Base-by-base conservation (phyloP, 805 yeast genomes). In the Yamadazyma scolyti region DNA sequence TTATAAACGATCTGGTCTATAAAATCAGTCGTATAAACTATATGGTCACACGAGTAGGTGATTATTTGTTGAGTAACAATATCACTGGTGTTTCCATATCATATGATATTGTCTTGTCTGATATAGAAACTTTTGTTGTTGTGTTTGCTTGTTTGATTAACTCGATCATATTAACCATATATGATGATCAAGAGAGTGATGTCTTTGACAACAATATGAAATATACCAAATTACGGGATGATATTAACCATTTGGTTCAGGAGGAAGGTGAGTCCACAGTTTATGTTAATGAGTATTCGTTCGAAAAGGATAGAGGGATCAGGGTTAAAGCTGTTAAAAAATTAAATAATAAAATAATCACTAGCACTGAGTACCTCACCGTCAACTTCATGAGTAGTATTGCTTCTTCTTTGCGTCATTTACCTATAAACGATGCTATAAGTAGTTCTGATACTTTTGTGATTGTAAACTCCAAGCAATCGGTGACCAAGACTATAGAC, bases 321-420 rank as follows among this genome's bases (percentile, higher is more conserved):
- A 61, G 66, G 2, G 27, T 65, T 9, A 46, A 43, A 22, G 31
- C 60, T 5, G 44, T 54, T 4, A 33, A 41, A 5, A 44, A 46
- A 20, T 30, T 40, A 10, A 36, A 24, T 9, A 23, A 27, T 7
- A 42, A 36, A 13, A 23, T 42, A 10, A 27, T 42, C 11, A 37
- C 47, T 5, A 36, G 36, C 4, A 40, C 41, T 16, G 50, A 45
- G 9, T 76, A 69, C 43, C 67, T 75, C 4, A 80, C 76, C 34
- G 57, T 68, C 35, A 73, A 74, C 39, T 49, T 77, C 23, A 70
- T 75, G 4, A 69, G 79, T 39, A 63, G 77, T 5, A 54, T 71
- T 20, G 75, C 83, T 2, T 63, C 82, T 1, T 58, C 71, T 14
- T 40, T 73, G 26, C 75, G 70, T 42, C 68, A 65, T 23, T 55